phyloP scores from a whole-genome alignment of 805 yeast species.

The Debaryomyces castellii region DNA sequence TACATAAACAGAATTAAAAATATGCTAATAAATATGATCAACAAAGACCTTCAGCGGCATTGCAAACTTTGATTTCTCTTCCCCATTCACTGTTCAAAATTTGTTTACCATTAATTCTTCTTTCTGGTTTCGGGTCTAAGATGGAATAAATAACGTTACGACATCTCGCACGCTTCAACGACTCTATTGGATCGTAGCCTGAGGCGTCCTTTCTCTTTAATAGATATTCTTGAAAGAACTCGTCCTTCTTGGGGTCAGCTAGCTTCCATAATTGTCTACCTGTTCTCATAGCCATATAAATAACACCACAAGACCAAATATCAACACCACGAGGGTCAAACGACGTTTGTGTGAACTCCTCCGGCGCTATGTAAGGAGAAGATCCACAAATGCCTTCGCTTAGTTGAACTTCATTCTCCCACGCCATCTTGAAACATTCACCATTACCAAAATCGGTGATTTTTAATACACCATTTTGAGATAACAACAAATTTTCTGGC shows the following conservation, averaged over 20 bases:
- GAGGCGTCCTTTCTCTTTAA: slow-evolving; percentile 75
- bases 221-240: slow-evolving; percentile 72
- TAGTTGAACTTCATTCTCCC: slow-evolving; percentile 71
- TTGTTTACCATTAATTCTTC: slow-evolving; percentile 87
- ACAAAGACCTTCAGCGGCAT: slow-evolving; percentile 51
- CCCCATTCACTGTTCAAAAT: slow-evolving; percentile 95
- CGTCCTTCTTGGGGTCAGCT: slow-evolving; percentile 75
- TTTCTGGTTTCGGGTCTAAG: slow-evolving; percentile 83
- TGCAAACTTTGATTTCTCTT: slow-evolving; percentile 78
- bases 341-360: slow-evolving; percentile 61
- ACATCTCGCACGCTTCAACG: slow-evolving; percentile 80
- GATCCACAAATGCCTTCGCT: slow-evolving; percentile 83
- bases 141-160: slow-evolving; percentile 91
- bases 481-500: slow-evolving; percentile 79
- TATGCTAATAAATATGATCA: slow-evolving; percentile 1
- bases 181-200: slow-evolving; percentile 92
- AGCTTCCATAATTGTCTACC: slow-evolving; percentile 91
- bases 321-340: slow-evolving; percentile 84
- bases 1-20: background rate
- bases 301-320: slow-evolving; percentile 92
- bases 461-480: slow-evolving; percentile 70
- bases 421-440: slow-evolving; percentile 80
- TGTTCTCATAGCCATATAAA: slow-evolving; percentile 90
- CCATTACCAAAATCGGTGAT: slow-evolving; percentile 88
- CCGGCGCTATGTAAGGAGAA: slow-evolving; percentile 90